Conservation (phyloP, 2,329 filamentous ascomycete species). For the Colletotrichum acutatum region DNA sequence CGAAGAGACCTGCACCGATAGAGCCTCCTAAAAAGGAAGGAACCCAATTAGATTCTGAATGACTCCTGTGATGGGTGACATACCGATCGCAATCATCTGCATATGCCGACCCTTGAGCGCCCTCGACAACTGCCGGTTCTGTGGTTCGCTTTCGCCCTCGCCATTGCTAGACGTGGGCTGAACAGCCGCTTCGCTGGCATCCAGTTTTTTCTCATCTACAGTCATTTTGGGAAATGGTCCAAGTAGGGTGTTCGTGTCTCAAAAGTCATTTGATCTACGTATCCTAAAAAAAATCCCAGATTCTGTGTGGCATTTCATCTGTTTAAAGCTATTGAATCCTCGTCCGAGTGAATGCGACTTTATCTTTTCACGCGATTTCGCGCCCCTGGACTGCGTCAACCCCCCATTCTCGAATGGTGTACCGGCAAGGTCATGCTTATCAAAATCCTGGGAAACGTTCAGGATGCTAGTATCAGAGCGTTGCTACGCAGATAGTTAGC, state of each 20-base stretch:
- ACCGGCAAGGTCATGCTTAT: not conserved
- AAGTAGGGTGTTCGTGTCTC: not conserved
- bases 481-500: not conserved
- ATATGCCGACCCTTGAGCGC: constrained; percentile 65
- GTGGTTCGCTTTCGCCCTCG: not conserved
- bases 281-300: not conserved
- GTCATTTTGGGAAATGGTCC: not conserved
- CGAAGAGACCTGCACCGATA: constrained; percentile 73
- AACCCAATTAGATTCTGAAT: constrained; percentile 51
- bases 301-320: no score
- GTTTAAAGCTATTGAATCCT: not conserved
- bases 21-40: constrained; percentile 69
- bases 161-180: not conserved
- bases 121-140: not conserved
- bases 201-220: not conserved
- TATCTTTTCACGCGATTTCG: not conserved
- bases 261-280: not conserved
- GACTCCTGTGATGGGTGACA: constrained; percentile 9
- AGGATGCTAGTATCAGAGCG: not conserved
- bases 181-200: not conserved
- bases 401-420: not conserved
- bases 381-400: not conserved
- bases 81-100: constrained; percentile 71
- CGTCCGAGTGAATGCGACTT: not conserved
- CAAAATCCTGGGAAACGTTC: not conserved